Percentiles rank a stretch among this genome's conserved stretches.
phyloP scores from a whole-genome alignment of 176 grass and related monocot genomes.

The Oryza nivara region DNA sequence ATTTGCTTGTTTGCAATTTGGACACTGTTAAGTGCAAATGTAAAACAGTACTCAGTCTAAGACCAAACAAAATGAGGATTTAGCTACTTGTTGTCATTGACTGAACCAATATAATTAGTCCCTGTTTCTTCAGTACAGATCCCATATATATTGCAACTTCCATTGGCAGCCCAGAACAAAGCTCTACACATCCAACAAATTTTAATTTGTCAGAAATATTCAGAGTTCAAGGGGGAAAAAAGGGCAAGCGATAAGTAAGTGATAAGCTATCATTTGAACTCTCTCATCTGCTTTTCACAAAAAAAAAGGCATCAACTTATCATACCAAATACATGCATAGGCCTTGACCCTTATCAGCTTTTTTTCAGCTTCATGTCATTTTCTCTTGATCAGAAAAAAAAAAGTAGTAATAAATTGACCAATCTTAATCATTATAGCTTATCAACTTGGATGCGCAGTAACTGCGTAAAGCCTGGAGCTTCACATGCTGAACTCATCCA shows the following conservation, averaged over 20 bases:
- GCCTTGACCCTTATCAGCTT: constrained; percentile 36
- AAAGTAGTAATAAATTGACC: not conserved
- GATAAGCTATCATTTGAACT: not conserved
- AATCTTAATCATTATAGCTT: constrained; percentile 1
- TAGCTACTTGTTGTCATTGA: not conserved
- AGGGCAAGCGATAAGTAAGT: constrained; percentile 46
- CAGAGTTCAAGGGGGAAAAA: not conserved
- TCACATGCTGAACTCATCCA: constrained; percentile 29
- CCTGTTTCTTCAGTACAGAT: not conserved
- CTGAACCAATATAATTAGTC: not conserved
- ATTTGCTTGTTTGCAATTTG: not conserved
- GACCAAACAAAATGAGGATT: not conserved
- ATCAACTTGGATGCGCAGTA: constrained; percentile 35
- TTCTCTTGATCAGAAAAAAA: constrained; percentile 30
- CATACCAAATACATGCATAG: constrained; percentile 35
- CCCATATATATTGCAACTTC: not conserved
- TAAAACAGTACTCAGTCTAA: not conserved
- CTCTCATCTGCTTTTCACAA: not conserved
- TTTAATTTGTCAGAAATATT: not conserved
- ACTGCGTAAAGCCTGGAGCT: constrained; percentile 38
- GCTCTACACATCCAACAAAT: not conserved
- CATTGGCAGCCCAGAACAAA: not conserved
- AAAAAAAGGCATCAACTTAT: constrained; percentile 49
- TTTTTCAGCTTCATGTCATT: not conserved
- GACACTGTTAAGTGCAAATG: not conserved